phyloP scores from a whole-genome alignment of 768 basidiomycete genomes.

The Pleurotus tuber-regium region DNA sequence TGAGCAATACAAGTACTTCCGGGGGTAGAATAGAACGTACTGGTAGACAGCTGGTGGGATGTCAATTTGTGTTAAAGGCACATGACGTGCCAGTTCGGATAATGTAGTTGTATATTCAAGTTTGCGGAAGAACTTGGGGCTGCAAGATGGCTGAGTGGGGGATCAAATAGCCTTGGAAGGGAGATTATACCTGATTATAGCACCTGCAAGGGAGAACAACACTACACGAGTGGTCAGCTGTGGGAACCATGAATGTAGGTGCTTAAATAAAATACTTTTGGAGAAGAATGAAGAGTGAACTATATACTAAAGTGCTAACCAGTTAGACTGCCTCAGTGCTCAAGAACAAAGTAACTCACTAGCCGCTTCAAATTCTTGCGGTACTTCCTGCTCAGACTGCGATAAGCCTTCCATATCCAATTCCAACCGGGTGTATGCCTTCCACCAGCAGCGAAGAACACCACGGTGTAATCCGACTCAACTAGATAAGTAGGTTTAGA shows the following conservation, averaged over 20 bases:
- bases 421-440: constrained; percentile 77
- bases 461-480: constrained; percentile 85
- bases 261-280: constrained; percentile 68
- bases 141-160: constrained; percentile 24
- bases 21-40: too few relatives aligned
- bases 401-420: constrained; percentile 91
- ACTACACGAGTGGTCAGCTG: constrained; percentile 39
- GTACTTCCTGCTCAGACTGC: constrained; percentile 77
- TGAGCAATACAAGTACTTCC: too few relatives aligned
- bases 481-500: constrained; percentile 40
- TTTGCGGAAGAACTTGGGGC: constrained; percentile 90
- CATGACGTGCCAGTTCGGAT: constrained; percentile 70
- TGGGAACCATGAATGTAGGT: constrained; percentile 4
- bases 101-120: constrained; percentile 73
- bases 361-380: constrained; percentile 85
- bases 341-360: constrained; percentile 37
- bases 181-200: constrained; percentile 71
- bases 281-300: constrained; percentile 88
- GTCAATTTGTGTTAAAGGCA: constrained; percentile 87
- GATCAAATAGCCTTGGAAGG: background rate
- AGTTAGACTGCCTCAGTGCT: background rate
- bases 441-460: constrained; percentile 83
- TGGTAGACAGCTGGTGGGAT: constrained; percentile 80
- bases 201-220: constrained; percentile 85
- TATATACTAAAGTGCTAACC: constrained; percentile 53